Percentiles rank a stretch among this genome's conserved stretches.
Conservation (phyloP, 257 asterid genomes). For the Solanum habrochaites region DNA sequence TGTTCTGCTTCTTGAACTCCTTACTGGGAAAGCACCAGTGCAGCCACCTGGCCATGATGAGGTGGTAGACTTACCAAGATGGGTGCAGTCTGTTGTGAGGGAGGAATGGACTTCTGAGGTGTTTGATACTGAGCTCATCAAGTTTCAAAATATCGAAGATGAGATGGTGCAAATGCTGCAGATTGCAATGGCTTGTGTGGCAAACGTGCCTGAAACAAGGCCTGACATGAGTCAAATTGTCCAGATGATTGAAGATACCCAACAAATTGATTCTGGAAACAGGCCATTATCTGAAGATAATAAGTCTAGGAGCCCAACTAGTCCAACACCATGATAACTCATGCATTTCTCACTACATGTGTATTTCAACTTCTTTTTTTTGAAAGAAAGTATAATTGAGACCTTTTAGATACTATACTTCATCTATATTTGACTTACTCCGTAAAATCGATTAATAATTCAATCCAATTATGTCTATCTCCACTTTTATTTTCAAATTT, state of each 20-base stretch:
- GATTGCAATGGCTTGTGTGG: conserved; percentile 62
- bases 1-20: conserved; percentile 56
- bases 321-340: conserved; percentile 6
- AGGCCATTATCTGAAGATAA: conserved; percentile 23
- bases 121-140: conserved; percentile 41
- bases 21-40: conserved; percentile 54
- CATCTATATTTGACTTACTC: background rate
- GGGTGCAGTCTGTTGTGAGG: conserved; percentile 68
- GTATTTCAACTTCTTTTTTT: background rate
- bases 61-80: conserved; percentile 42
- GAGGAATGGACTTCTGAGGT: conserved; percentile 85
- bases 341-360: background rate
- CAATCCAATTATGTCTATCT: background rate
- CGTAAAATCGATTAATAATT: background rate
- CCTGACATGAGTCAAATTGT: conserved; percentile 52
- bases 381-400: background rate
- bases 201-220: conserved; percentile 37
- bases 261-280: conserved; percentile 24
- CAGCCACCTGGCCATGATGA: conserved; percentile 41
- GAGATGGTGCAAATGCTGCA: conserved; percentile 76
- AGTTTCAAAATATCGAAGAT: conserved; percentile 36
- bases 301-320: conserved; percentile 28
- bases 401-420: background rate
- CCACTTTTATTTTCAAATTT: background rate
- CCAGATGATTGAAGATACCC: conserved; percentile 44